Percentiles rank a stretch among this genome's conserved stretches.
Evolutionary conservation across 257 asterid genomes (phyloP).

Genomic region (Craterostigma plantagineum): DNA sequence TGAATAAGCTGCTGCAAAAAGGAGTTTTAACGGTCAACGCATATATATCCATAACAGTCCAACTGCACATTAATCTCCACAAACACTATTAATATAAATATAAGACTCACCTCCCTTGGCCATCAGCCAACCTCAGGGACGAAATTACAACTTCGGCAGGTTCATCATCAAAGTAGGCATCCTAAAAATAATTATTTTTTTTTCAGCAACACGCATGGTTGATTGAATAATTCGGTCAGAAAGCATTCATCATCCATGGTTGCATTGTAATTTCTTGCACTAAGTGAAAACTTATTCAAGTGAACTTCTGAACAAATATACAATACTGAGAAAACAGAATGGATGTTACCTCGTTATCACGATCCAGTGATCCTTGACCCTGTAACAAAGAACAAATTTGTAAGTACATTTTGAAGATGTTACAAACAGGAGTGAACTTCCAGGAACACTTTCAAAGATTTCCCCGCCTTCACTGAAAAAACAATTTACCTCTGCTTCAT

Average conservation of each 20-base stretch:
- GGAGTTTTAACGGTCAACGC: too few species aligned
- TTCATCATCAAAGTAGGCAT: conserved; percentile 88
- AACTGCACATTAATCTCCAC: not conserved
- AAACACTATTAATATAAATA: not conserved
- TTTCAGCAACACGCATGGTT: conserved; percentile 5
- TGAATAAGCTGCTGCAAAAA: conserved; percentile 79
- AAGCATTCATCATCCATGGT: conserved; percentile 6
- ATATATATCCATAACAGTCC: not conserved
- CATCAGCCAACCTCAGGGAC: conserved; percentile 85
- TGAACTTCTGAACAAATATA: conserved; percentile 1
- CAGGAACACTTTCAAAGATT: not conserved
- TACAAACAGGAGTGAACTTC: not conserved
- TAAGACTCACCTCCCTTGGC: conserved; percentile 79
- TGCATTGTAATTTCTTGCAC: not conserved
- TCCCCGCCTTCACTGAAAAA: not conserved
- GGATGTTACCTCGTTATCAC: conserved; percentile 70
- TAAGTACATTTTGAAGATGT: not conserved
- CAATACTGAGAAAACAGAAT: conserved; percentile 1
- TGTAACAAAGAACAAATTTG: conserved; percentile 14
- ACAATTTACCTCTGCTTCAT: conserved; percentile 30
- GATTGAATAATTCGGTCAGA: conserved; percentile 9
- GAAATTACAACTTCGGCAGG: conserved; percentile 97
- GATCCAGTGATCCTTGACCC: conserved; percentile 72
- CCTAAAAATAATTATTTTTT: conserved; percentile 33
- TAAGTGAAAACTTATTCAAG: conserved; percentile 1